Evolutionary conservation across 2,329 filamentous ascomycete species (phyloP).

Genomic region (Cadophora sp.): DNA sequence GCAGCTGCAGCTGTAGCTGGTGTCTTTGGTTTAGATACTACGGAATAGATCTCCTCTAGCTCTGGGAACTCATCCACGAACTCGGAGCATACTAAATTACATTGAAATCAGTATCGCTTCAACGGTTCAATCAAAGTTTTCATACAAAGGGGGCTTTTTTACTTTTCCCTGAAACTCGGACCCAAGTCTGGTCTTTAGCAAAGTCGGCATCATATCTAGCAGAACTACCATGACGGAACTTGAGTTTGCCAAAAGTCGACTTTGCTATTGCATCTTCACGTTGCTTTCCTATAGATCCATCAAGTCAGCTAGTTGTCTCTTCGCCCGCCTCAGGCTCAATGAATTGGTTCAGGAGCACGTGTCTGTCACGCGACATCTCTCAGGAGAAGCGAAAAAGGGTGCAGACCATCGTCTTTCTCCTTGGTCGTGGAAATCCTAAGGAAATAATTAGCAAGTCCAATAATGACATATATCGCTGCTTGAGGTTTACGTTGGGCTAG

Average conservation of each 20-base stretch:
- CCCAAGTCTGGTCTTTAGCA: slow-evolving; percentile 45
- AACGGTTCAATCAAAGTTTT: too few relatives aligned
- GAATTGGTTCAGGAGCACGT: not conserved
- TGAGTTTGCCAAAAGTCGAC: slow-evolving; percentile 26
- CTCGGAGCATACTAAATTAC: slow-evolving; percentile 36
- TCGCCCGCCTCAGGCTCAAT: not conserved
- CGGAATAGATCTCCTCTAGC: slow-evolving; percentile 33
- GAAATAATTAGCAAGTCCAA: too few relatives aligned
- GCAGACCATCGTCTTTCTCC: slow-evolving; percentile 6
- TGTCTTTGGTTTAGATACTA: not conserved
- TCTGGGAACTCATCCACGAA: slow-evolving; percentile 37
- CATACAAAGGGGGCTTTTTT: too few relatives aligned
- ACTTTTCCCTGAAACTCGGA: slow-evolving; percentile 42
- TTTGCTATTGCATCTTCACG: not conserved
- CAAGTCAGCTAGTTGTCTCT: not conserved
- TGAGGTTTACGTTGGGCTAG: slow-evolving; percentile 18
- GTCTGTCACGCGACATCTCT: not conserved
- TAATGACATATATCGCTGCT: not conserved
- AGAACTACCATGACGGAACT: slow-evolving; percentile 46
- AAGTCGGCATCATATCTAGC: slow-evolving; percentile 45
- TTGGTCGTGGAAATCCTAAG: not conserved
- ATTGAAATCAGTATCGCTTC: too few relatives aligned
- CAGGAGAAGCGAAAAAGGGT: not conserved
- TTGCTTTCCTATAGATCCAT: not conserved
- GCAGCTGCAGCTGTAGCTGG: not conserved